A percentile compares a stretch with the other conserved stretches of the same genome.
These are phyloP conservation scores for Babesia bigemina DNA, from an alignment of 169 alveolate genomes.

Conservation along the genomic window DNA sequence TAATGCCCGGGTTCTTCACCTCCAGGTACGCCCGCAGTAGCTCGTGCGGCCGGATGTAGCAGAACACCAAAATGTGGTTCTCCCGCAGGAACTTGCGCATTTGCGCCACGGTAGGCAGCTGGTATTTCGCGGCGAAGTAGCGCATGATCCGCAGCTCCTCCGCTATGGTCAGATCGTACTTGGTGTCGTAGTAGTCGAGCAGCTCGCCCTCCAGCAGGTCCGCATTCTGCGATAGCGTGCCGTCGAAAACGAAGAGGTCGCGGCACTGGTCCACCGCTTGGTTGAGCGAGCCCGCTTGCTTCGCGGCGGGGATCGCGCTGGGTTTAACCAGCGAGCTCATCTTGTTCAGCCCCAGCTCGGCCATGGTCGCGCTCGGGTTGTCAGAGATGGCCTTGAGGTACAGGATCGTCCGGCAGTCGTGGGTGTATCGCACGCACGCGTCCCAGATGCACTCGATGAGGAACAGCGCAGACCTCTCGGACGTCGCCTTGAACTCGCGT, in stretches of 20 bases:
- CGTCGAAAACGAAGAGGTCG: slow-evolving; percentile 62
- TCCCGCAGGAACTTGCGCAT: slow-evolving; percentile 62
- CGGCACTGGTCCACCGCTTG: slow-evolving; percentile 29
- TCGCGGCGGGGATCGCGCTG: slow-evolving; percentile 14
- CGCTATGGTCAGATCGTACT: slow-evolving; percentile 49
- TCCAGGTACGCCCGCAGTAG: slow-evolving; percentile 55
- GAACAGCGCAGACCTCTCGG: slow-evolving; percentile 64
- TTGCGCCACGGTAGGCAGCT: slow-evolving; percentile 47
- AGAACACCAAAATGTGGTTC: slow-evolving; percentile 40
- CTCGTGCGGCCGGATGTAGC: slow-evolving; percentile 67
- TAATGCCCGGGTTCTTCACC: slow-evolving; percentile 15
- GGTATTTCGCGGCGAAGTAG: slow-evolving; percentile 49
- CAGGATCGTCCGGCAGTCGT: slow-evolving; percentile 62
- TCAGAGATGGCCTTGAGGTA: slow-evolving; percentile 58
- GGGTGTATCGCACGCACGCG: slow-evolving; percentile 66
- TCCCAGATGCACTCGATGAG: slow-evolving; percentile 69
- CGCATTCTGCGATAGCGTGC: slow-evolving; percentile 24
- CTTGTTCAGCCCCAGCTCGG: slow-evolving; percentile 30
- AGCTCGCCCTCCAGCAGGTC: slow-evolving; percentile 42
- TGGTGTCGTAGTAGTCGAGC: slow-evolving; percentile 38
- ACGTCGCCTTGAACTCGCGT: slow-evolving; percentile 58
- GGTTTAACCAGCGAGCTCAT: slow-evolving; percentile 3
- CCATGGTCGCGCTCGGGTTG: slow-evolving; percentile 27
- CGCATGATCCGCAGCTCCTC: slow-evolving; percentile 62
- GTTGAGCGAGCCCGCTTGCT: slow-evolving; percentile 16